Conservation (phyloP, 108 stramenopile genomes). For the Nannochloropsis salina region DNA sequence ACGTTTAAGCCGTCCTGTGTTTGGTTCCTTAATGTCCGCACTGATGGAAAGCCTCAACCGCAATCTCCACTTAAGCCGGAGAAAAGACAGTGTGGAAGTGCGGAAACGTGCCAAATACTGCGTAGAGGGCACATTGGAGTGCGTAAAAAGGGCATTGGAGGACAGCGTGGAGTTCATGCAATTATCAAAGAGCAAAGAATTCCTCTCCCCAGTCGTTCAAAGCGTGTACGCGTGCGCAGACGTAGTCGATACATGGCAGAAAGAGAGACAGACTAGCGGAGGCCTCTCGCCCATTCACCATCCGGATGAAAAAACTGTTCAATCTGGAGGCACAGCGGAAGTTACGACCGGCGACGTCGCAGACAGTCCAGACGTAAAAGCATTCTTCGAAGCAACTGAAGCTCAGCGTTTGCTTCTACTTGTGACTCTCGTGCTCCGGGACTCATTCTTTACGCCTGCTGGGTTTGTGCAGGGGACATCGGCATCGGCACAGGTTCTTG, state of each 20-base stretch:
- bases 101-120: not conserved
- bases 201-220: not conserved
- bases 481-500: not conserved
- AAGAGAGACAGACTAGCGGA: not conserved
- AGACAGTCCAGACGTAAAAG: not conserved
- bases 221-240: not conserved
- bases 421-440: not conserved
- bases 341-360: too few species aligned
- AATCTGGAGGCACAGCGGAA: too few species aligned
- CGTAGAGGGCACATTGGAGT: not conserved
- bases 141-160: not conserved
- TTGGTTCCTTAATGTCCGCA: not conserved
- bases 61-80: not conserved
- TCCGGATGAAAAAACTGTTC: too few species aligned
- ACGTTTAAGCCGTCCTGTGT: not conserved
- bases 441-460: not conserved
- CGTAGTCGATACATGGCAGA: not conserved
- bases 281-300: too few species aligned
- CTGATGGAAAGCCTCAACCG: not conserved
- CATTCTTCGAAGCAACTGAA: not conserved
- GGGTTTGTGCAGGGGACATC: not conserved
- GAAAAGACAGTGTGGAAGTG: not conserved
- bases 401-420: constrained; percentile 15
- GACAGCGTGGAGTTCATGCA: not conserved
- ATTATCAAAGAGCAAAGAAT: constrained; percentile 11